Conservation (phyloP, 2,329 filamentous ascomycete species). For the Ceratocystis lukuohia region DNA sequence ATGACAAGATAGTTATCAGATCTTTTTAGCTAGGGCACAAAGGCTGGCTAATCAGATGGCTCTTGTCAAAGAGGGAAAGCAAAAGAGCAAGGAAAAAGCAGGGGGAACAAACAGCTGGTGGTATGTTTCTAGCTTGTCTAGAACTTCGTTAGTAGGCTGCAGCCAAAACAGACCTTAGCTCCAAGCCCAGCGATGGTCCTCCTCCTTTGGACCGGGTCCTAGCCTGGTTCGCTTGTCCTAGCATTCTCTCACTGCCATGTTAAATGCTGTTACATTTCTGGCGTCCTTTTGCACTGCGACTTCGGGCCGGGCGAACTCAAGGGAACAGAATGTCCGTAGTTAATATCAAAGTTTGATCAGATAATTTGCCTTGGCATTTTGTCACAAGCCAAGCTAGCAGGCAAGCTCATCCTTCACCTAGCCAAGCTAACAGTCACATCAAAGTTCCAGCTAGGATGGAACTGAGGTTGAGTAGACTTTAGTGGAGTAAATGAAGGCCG, state of each 20-base stretch:
- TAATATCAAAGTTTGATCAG: slow-evolving; percentile 1
- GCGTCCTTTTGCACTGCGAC: slow-evolving; percentile 1
- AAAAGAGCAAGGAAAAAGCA: neutral
- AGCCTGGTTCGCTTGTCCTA: neutral
- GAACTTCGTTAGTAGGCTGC: no score
- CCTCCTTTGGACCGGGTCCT: neutral
- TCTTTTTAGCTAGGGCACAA: neutral
- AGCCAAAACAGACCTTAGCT: no score
- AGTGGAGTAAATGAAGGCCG: neutral
- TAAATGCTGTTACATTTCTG: neutral
- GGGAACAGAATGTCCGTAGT: neutral
- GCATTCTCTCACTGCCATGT: neutral
- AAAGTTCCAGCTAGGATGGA: neutral
- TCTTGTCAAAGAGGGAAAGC: slow-evolving; percentile 5
- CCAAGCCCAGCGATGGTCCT: neutral
- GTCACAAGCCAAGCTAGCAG: neutral
- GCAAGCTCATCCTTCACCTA: neutral
- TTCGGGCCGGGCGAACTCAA: neutral
- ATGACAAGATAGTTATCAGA: neutral
- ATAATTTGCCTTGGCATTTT: slow-evolving; percentile 11
- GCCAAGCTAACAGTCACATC: neutral
- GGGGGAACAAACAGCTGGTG: neutral
- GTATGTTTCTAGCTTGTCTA: no score
- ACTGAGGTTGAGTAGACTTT: no score
- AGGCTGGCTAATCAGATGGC: slow-evolving; percentile 2